Evolutionary conservation across 257 asterid genomes (phyloP), one percentile per base, ranked within the genome.

Genomic region (Scutellaria minor): DNA sequence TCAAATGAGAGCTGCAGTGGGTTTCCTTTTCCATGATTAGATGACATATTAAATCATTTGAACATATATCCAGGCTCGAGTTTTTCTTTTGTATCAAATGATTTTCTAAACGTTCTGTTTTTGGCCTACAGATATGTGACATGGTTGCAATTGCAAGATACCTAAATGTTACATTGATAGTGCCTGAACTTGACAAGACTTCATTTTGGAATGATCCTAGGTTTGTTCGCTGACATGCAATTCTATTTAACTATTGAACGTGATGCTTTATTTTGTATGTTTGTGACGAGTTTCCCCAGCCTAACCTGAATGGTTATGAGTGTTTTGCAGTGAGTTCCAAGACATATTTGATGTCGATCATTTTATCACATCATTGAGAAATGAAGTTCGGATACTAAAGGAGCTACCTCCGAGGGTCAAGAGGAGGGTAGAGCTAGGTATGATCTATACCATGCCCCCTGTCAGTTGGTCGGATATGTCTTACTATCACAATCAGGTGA

Each of bases 181-280:
- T 94, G 52, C 99, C 99, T 44, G 98, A 94, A 86, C 87, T 94
- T n/a, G 99, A 94, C 68, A 94, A 92, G 81, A 84, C 98, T 74
- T 94, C 99, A 12, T 94, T 94, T 65, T 94, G 99, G 99, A 91
- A 90, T 63, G 99, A 94, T 81, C 98, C 97, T 50, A 94, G 99
- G 98, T 93, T 13, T 52, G 88, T 75, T 66, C 15, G 0, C 44
- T 5, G 14, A 59, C 11, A 51, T 24, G 31, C 8, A 40, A 46
- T 7, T 10, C 14, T 37, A 68, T 37, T 24, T 45, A 67, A 3
- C 22, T 8, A 54, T 18, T 11, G 5, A 51, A 41, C 9, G 35
- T 60, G 31, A 40, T 45, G 42, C 37, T 39, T 67, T 61, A 11
- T 68, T 39, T 31, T 58, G 44, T 45, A 58, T 58, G 67, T 75